phyloP scores from a whole-genome alignment of 495 filamentous ascomycete species.

The Durotheca rogersii region DNA sequence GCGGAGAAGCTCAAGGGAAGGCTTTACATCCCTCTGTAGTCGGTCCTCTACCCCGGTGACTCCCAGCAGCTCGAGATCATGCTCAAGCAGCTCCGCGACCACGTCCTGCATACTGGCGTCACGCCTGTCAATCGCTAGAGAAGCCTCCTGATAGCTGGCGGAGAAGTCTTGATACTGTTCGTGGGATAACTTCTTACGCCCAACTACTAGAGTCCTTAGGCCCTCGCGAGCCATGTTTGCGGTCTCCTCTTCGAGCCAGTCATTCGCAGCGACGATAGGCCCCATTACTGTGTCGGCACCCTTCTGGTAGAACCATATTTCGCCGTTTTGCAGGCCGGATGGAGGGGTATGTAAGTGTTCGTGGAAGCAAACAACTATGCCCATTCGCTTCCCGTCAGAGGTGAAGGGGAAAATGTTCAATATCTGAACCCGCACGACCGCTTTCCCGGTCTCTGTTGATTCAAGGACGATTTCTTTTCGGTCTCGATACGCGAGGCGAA shows the following conservation, averaged over 20 bases:
- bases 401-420: conserved; percentile 97
- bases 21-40: conserved; percentile 91
- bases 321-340: conserved; percentile 52
- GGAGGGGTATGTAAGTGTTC: conserved; percentile 48
- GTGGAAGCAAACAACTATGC: conserved; percentile 86
- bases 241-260: conserved; percentile 98
- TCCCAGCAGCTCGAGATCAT: conserved; percentile 85
- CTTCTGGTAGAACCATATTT: conserved; percentile 99
- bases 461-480: conserved; percentile 79
- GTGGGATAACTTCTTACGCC: conserved; percentile 73
- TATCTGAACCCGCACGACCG: conserved; percentile 84
- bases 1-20: conserved; percentile 87
- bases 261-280: conserved; percentile 87
- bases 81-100: conserved; percentile 78
- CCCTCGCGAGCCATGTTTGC: conserved; percentile 98
- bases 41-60: conserved; percentile 98
- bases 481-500: conserved; percentile 83
- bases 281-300: conserved; percentile 98
- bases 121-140: conserved; percentile 72
- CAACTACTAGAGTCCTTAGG: conserved; percentile 89
- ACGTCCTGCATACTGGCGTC: conserved; percentile 79
- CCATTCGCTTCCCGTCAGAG: conserved; percentile 96
- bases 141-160: conserved; percentile 71
- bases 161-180: conserved; percentile 81
- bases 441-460: conserved; percentile 70